Conservation (phyloP, 768 basidiomycete species). For the Mycena metata region DNA sequence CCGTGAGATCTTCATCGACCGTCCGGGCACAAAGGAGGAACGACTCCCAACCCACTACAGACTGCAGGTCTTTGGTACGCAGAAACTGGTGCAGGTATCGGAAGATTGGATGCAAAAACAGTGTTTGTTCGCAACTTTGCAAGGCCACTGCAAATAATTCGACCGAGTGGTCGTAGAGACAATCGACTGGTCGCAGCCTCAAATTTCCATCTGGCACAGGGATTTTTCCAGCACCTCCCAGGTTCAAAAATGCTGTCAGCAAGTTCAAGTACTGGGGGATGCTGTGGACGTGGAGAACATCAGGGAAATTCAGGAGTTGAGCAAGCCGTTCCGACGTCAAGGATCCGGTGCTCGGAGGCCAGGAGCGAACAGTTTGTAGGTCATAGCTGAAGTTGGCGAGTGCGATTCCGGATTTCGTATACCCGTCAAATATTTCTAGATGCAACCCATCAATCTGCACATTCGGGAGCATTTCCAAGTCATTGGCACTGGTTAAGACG, state of each 20-base stretch:
- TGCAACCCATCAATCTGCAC: background rate
- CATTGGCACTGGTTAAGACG: constrained; percentile 3
- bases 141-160: constrained; percentile 27
- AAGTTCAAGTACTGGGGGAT: constrained; percentile 15
- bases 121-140: constrained; percentile 19
- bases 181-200: constrained; percentile 7
- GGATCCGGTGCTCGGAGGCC: background rate
- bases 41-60: constrained; percentile 22
- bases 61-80: constrained; percentile 19
- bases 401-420: constrained; percentile 11
- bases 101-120: constrained; percentile 30
- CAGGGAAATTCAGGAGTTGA: constrained; percentile 22
- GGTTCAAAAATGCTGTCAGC: constrained; percentile 16
- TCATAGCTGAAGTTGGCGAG: constrained; percentile 14
- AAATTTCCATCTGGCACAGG: constrained; percentile 33
- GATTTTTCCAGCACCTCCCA: constrained; percentile 24
- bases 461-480: constrained; percentile 31
- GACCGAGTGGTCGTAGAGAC: constrained; percentile 33
- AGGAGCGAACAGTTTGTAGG: constrained; percentile 20
- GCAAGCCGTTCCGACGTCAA: constrained; percentile 27
- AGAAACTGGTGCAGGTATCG: constrained; percentile 10
- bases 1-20: constrained; percentile 29
- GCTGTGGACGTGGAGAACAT: background rate
- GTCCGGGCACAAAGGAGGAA: constrained; percentile 34
- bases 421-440: constrained; percentile 25